Evolutionary conservation across 2,329 filamentous ascomycete genomes (phyloP).

Genomic region (Aureobasidium namibiae): DNA sequence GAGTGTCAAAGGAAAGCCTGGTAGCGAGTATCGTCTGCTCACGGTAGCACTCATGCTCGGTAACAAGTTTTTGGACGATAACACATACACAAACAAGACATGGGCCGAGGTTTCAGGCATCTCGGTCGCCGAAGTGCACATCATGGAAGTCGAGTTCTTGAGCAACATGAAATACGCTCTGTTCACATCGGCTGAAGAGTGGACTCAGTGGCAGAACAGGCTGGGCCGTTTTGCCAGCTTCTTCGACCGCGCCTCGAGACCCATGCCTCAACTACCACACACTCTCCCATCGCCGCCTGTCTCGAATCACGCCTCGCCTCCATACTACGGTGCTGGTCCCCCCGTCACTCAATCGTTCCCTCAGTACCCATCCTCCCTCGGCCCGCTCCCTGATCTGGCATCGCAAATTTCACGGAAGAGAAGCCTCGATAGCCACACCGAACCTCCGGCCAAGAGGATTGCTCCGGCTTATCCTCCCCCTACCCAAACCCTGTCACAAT

Average conservation of each 20-base stretch:
- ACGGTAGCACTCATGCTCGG: slow-evolving; percentile 96
- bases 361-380: slow-evolving; percentile 36
- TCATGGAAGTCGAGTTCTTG: slow-evolving; percentile 99
- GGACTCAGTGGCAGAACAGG: slow-evolving; percentile 79
- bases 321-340: slow-evolving; percentile 27
- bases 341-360: slow-evolving; percentile 24
- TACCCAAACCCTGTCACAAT: background rate
- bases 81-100: slow-evolving; percentile 98
- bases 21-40: slow-evolving; percentile 86
- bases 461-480: slow-evolving; percentile 10
- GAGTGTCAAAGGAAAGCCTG: slow-evolving; percentile 78
- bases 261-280: slow-evolving; percentile 32
- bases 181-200: slow-evolving; percentile 75
- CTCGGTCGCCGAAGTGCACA: slow-evolving; percentile 86
- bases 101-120: slow-evolving; percentile 98
- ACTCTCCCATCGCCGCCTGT: slow-evolving; percentile 44
- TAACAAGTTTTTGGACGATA: slow-evolving; percentile 98
- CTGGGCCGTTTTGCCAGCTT: slow-evolving; percentile 76
- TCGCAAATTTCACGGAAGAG: slow-evolving; percentile 42
- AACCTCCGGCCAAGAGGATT: slow-evolving; percentile 49
- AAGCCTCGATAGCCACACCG: slow-evolving; percentile 47
- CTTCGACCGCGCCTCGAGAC: slow-evolving; percentile 58
- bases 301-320: slow-evolving; percentile 44
- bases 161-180: slow-evolving; percentile 97
- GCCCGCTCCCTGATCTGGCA: slow-evolving; percentile 32